Base-by-base conservation (phyloP, 1,139 yeast genomes). In the Candida sp. region DNA sequence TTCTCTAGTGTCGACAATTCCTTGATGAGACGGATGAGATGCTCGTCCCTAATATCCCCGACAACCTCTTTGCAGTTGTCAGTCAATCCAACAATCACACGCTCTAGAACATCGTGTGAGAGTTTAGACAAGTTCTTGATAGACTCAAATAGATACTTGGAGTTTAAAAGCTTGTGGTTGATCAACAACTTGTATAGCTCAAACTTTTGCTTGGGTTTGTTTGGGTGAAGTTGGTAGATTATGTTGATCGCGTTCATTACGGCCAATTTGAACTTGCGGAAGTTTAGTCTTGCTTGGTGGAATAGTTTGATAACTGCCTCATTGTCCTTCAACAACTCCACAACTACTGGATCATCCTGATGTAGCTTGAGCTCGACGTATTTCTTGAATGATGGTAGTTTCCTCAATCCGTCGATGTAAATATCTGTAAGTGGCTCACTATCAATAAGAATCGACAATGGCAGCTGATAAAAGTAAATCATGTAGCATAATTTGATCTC, bases 391-490 rank as follows among this genome's bases (percentile, higher is more conserved):
- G 80, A 74, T 0, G 78, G 73, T 8, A 76, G 58, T 49, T 66
- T 69, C 28, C 75, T 61, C 42, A 77, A 59, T 3, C 66, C 65
- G 7, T 60, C 63, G 4, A 59, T 50, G 50, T 62, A 61, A 7
- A 54, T 39, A 6, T 46, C 39, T n/a, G 49, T 52, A 9, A 48
- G 46, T 23, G 47, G 51, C 31, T 51, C 34, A 8, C 53, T 51
- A 2, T 49, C 61, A 8, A 63, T 52, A 23, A 78, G 71, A 1
- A 81, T 66, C 0, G 88, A 75, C 49, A 86, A 76, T 1, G 94
- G 91, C 68, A 85, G 87, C 52, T 83, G 85, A 62, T 81, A 88
- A 63, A 83, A 89, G 61, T 86, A 88, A 4, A 86, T 78, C 90
- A 90, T 86, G 59, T 85, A 77, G 28, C 86, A 71, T 53, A 88